Evolutionary conservation across 2,329 filamentous ascomycete species (phyloP).

Genomic region (Nannizziopsis barbatae): DNA sequence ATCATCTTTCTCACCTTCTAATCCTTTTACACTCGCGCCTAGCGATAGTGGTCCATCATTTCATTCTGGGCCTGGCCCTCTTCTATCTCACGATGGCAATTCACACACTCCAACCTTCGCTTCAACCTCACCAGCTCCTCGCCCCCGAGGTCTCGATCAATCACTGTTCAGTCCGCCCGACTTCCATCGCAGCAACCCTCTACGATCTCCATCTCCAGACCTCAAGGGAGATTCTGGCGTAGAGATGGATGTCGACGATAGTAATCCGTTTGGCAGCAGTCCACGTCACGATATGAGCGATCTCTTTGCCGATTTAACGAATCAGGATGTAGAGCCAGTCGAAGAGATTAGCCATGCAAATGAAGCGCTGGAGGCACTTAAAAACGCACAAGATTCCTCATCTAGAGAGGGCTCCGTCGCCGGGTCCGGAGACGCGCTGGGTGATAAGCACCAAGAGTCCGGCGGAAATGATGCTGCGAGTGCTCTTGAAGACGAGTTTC

Average conservation of each 20-base stretch:
- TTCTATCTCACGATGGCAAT: slow-evolving; percentile 27
- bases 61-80: slow-evolving; percentile 27
- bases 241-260: slow-evolving; percentile 24
- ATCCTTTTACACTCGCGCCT: slow-evolving; percentile 29
- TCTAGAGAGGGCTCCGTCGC: slow-evolving; percentile 24
- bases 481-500: slow-evolving; percentile 21
- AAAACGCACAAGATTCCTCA: slow-evolving; percentile 28
- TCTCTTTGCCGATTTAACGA: slow-evolving; percentile 38
- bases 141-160: slow-evolving; percentile 27
- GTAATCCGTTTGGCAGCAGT: slow-evolving; percentile 29
- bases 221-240: slow-evolving; percentile 24
- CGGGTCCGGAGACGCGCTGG: slow-evolving; percentile 10
- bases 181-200: slow-evolving; percentile 27
- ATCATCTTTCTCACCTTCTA: slow-evolving; percentile 30
- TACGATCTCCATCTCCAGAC: slow-evolving; percentile 15
- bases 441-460: slow-evolving; percentile 18
- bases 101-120: slow-evolving; percentile 31
- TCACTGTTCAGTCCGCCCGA: slow-evolving; percentile 35
- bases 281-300: slow-evolving; percentile 34
- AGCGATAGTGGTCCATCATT: slow-evolving; percentile 31
- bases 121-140: slow-evolving; percentile 30
- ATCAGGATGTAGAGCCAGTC: slow-evolving; percentile 31
- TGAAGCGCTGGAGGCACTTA: slow-evolving; percentile 36
- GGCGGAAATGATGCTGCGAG: slow-evolving; percentile 19
- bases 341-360: slow-evolving; percentile 38